Evolutionary conservation across 2,329 filamentous ascomycete genomes (phyloP), one percentile per base, ranked within the genome.

Genomic region (Ophiostoma ips): DNA sequence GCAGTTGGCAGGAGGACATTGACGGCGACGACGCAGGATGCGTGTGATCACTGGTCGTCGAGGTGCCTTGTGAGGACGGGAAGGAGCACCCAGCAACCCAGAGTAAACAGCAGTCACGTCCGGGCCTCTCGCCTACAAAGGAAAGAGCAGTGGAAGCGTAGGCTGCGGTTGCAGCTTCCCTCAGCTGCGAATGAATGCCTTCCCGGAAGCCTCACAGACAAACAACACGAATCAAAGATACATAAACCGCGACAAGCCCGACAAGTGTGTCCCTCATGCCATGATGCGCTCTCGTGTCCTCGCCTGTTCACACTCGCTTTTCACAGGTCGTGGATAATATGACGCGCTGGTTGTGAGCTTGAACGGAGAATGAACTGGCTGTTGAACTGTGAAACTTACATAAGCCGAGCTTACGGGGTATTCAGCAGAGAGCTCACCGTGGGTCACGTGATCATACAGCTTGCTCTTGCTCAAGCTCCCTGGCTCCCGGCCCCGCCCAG

Each of bases 391-490:
- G 5, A 28, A 28, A 28, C 4, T 28, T 28, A 28, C 24, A 28
- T 28, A 4, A 28, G 24, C 24, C 24, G 24, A 28, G 24, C 24
- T 28, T 28, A 28, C 24, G 4, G 5, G 5, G 24, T 16, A 19
- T 16, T 38, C 7, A 10, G 5, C 19, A 19, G 3, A 21, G 2
- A 6, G 15, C 7, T 11, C 12, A 18, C n/a, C n/a, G n/a, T n/a
- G n/a, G n/a, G n/a, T n/a, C n/a, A 12, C 43, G 16, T 34, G 18
- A 45, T 9, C 43, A 21, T 18, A 9, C 28, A 31, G 41, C 15
- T 16, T 12, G 24, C 41, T 31, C 28, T 24, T 31, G 40, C 50
- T 40, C 37, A 33, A 48, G 50, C 45, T 51, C n/a, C 49, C 35
- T 16, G 9, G 19, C 24, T 28, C 24, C 4, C 19, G 40, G 43